phyloP scores from a whole-genome alignment of 768 basidiomycete species.

The Calocera cornea region DNA sequence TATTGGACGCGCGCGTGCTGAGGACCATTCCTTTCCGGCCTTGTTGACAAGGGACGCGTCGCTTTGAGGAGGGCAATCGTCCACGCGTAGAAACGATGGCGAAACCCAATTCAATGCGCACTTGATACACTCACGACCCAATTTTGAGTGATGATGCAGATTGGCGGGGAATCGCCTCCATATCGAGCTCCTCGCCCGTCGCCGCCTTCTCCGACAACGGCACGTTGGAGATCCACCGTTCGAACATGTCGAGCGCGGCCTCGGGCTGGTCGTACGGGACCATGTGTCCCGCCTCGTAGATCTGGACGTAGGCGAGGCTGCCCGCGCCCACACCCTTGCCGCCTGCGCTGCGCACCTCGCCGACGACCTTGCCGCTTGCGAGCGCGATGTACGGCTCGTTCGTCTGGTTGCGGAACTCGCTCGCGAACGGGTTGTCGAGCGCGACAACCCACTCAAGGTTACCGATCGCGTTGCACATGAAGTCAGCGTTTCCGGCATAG shows the following conservation, averaged over 20 bases:
- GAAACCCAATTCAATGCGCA: too few species aligned
- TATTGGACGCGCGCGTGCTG: too few species aligned
- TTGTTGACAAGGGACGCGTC: too few species aligned
- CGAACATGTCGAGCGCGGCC: slow-evolving; percentile 52
- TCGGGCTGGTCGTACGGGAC: slow-evolving; percentile 84
- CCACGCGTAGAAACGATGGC: too few species aligned
- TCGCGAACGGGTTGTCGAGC: slow-evolving; percentile 47
- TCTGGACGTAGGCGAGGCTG: slow-evolving; percentile 69
- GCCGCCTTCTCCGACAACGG: background rate
- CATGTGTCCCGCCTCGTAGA: slow-evolving; percentile 79
- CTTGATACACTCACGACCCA: too few species aligned
- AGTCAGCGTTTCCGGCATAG: slow-evolving; percentile 62
- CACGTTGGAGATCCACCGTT: slow-evolving; percentile 22
- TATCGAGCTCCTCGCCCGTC: background rate
- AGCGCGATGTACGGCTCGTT: slow-evolving; percentile 43
- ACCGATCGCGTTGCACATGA: slow-evolving; percentile 81
- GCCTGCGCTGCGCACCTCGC: slow-evolving; percentile 57
- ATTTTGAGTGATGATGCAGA: too few species aligned
- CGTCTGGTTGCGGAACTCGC: slow-evolving; percentile 42
- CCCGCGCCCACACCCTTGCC: slow-evolving; percentile 52
- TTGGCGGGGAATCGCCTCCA: background rate
- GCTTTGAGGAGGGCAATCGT: too few species aligned
- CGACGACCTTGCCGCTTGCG: slow-evolving; percentile 41
- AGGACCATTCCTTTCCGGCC: too few species aligned
- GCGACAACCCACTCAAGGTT: slow-evolving; percentile 62